Evolutionary conservation across 2,329 filamentous ascomycete genomes (phyloP), one percentile per base, ranked within the genome.

Genomic region (Penicillium digitatum): DNA sequence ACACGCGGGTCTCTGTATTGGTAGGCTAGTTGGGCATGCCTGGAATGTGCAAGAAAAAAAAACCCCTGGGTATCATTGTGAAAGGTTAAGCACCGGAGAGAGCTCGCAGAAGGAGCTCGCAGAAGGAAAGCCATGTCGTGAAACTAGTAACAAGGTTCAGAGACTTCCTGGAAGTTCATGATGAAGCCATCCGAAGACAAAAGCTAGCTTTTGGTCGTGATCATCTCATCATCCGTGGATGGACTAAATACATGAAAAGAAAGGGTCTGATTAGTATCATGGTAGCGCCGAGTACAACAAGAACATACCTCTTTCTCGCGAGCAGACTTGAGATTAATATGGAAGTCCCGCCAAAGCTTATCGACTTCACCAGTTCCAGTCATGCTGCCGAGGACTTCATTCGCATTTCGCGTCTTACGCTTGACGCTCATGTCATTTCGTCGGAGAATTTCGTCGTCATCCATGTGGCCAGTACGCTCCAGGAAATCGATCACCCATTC

Each of bases 401-500:
- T 82, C 1, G 87, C 87, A 49, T 84, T 77, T 60, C 83, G 81
- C 31, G 80, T 76, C 39, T 81, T 76, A 66, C 84, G 81, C 66
- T 81, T 83, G 24, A 79, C 75, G 59, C 79, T 86, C 82, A 84
- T 81, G 53, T 76, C 78, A 54, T 86, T 84, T 9, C 87, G 78
- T 67, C 84, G 77, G 1, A 84, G 75, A 31, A 90, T 74, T 64
- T 84, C 80, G 11, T 80, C 73, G 1, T 83, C 73, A 0, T 75
- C 76, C 59, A 87, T 77, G 59, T 87, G 80, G 0, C 83, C 84
- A 55, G 85, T 78, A 1, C 70, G 70, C 24, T 78, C 72, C 0
- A 94, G 81, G 50, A 82, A 83, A 27, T 81, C 78, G 24, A 87
- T 78, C 0, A 92, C 85, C 81, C 82, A 88, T 60, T 86, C 80